Percentiles rank a stretch among this genome's conserved stretches.
Conservation (phyloP, 2,329 filamentous ascomycete species). For the Pochonia chlamydosporia region DNA sequence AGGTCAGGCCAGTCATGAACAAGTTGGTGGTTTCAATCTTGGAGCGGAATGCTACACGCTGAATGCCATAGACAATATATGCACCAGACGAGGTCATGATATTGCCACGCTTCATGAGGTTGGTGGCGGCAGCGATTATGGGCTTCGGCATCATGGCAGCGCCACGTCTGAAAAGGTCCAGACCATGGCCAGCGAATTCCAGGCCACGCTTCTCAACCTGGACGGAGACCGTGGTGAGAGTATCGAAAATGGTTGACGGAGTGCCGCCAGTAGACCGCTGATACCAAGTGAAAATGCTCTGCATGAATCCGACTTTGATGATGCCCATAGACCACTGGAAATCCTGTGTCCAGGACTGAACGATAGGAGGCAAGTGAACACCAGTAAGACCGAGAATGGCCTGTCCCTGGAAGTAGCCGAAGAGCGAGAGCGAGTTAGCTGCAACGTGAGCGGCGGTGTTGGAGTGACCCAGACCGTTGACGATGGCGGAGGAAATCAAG, state of each 20-base stretch:
- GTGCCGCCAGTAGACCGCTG: constrained; percentile 87
- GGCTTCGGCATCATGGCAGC: constrained; percentile 44
- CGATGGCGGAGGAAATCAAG: constrained; percentile 77
- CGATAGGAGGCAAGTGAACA: constrained; percentile 78
- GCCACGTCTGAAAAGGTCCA: constrained; percentile 49
- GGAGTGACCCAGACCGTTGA: constrained; percentile 84
- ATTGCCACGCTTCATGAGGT: constrained; percentile 48
- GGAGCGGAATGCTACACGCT: constrained; percentile 71
- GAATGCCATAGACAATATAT: constrained; percentile 70
- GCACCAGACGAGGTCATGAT: constrained; percentile 48
- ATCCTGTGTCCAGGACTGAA: constrained; percentile 91
- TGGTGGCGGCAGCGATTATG: constrained; percentile 24
- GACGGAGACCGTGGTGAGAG: constrained; percentile 70
- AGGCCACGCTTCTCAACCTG: constrained; percentile 64
- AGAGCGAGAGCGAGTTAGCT: constrained; percentile 87
- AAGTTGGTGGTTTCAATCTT: constrained; percentile 87
- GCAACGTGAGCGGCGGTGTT: constrained; percentile 94
- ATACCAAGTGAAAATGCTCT: constrained; percentile 90
- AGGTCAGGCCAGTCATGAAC: constrained; percentile 84
- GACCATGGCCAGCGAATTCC: constrained; percentile 29
- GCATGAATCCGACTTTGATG: constrained; percentile 80
- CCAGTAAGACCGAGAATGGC: constrained; percentile 84
- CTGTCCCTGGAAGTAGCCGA: constrained; percentile 90
- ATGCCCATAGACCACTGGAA: constrained; percentile 99
- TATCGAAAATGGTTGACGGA: constrained; percentile 71